Conservation (phyloP, 73 alveolate species). For the Paramecium primaurelia region DNA sequence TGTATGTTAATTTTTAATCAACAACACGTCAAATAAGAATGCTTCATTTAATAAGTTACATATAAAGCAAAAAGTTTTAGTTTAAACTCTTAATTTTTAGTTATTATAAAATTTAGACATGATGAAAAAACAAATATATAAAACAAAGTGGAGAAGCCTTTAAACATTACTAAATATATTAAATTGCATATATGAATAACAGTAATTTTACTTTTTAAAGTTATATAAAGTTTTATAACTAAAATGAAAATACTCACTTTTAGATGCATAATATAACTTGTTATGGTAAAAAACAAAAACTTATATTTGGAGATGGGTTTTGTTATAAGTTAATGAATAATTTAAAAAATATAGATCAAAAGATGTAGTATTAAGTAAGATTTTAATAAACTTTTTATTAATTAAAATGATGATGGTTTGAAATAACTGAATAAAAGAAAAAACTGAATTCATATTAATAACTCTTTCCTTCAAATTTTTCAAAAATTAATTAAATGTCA, state of each 20-base stretch:
- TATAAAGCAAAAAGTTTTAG: neutral
- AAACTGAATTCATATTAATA: slow-evolving; percentile 10
- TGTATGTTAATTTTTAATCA: neutral
- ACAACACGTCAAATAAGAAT: neutral
- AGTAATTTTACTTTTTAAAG: neutral
- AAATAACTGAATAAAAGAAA: slow-evolving; percentile 45
- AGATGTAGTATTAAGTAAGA: neutral
- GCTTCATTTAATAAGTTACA: neutral
- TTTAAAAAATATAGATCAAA: neutral
- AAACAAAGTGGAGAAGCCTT: neutral
- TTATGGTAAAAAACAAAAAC: neutral
- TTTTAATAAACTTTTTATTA: neutral
- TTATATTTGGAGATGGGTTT: neutral
- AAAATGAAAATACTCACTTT: neutral
- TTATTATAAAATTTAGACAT: neutral
- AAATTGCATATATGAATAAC: neutral
- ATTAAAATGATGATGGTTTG: neutral
- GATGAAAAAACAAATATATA: neutral
- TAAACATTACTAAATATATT: neutral
- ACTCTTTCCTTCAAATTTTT: neutral
- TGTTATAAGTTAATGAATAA: neutral
- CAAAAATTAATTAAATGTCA: neutral
- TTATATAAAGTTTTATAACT: neutral
- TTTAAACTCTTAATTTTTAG: neutral
- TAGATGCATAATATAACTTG: neutral